Base-by-base conservation (phyloP, 1,284 basidiomycete genomes). In the Cystobasidiaceae sp. region DNA sequence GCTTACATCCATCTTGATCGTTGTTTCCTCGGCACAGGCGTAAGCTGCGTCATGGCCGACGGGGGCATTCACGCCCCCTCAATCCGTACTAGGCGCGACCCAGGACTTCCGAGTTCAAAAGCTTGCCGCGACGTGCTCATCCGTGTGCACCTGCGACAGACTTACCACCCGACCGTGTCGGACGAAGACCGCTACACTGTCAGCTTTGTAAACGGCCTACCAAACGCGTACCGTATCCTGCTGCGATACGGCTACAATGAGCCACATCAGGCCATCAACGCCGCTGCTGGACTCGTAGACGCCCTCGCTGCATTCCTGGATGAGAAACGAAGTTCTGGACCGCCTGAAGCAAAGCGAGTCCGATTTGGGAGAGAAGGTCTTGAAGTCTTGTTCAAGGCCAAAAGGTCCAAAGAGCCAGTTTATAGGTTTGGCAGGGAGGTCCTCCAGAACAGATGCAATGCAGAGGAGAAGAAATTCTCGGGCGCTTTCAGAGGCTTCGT, bases 341-440 rank as follows among this genome's bases (percentile, higher is more conserved):
- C 17, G 17, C 5, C 48, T 9, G 48, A 28, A 17, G 19, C 48
- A 21, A n/a, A n/a, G 19, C 48, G 48, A 7, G 23, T n/a, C 21
- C 23, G n/a, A 25, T 17, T n/a, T 25, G 21, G 17, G 19, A n/a
- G 19, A 17, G 23, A 7, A 6, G 19, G 28, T n/a, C 17, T n/a
- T 21, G 21, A 7, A 25, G 21, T 28, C 21, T 25, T 50, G 8
- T n/a, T 25, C 5, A 7, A 30, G 8, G 48, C 48, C 48, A 50
- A 50, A 28, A 28, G 17, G 28, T n/a, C 21, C 9, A 50, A 50
- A 30, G 48, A 21, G 21, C 48, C 48, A 6, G 48, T 50, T n/a
- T 50, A 50, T 50, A 50, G 19, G 21, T 50, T 50, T 25, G 48
- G 48, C 28, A n/a, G 48, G n/a, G 28, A 50, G 28, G 48, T 25